These are phyloP conservation scores for Talaromyces sp. DNA, from an alignment of 2,329 filamentous ascomycete species.

Conservation along the genomic window DNA sequence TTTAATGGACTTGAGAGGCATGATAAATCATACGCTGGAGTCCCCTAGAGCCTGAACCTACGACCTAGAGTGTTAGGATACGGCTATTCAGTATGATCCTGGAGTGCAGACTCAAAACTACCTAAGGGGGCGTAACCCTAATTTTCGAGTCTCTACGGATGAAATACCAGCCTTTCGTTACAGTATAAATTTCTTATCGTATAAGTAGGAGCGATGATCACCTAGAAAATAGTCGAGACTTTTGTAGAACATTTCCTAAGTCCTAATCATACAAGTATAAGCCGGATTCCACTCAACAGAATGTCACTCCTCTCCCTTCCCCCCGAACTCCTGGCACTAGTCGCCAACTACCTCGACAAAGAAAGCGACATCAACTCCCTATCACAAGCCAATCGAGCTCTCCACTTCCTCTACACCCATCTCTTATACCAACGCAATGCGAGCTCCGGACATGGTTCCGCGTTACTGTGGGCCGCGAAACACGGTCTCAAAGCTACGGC, in stretches of 20 bases:
- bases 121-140: background rate
- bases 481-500: background rate
- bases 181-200: background rate
- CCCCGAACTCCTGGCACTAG: background rate
- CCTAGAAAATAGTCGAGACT: background rate
- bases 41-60: background rate
- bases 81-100: background rate
- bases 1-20: background rate
- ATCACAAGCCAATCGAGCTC: background rate
- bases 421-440: background rate
- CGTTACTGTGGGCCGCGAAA: slow-evolving; percentile 12
- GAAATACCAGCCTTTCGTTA: background rate
- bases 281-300: background rate
- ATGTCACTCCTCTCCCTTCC: slow-evolving; percentile 4
- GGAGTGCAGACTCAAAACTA: background rate
- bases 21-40: background rate
- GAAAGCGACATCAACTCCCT: slow-evolving; percentile 6
- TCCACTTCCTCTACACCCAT: background rate
- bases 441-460: background rate
- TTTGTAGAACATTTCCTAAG: background rate
- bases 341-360: background rate
- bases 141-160: background rate
- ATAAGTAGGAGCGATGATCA: background rate
- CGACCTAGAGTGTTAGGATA: background rate
- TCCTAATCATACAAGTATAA: too few relatives aligned